Conservation (phyloP, 140 eudicot species). For the Anethum foeniculum region DNA sequence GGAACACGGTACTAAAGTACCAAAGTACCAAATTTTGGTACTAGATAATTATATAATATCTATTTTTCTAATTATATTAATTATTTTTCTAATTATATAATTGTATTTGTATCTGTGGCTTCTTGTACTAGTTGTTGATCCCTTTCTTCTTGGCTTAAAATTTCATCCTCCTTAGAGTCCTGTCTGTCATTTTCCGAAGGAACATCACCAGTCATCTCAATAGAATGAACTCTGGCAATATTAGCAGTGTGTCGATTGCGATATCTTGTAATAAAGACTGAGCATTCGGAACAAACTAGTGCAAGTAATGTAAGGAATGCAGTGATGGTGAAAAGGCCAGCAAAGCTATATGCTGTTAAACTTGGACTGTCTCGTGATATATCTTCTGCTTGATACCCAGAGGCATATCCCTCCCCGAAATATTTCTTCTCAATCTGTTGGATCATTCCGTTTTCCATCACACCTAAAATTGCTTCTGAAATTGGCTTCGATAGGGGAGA, state of each 20-base stretch:
- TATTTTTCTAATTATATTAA: too few species aligned
- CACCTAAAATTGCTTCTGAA: conserved; percentile 29
- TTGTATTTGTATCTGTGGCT: too few species aligned
- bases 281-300: conserved; percentile 3
- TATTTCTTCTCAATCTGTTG: conserved; percentile 10
- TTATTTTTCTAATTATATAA: too few species aligned
- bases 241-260: not conserved
- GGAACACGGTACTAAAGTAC: too few species aligned
- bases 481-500: conserved; percentile 23
- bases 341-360: not conserved
- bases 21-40: too few species aligned
- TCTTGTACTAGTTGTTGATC: not conserved
- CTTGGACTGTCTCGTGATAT: not conserved
- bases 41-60: too few species aligned
- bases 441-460: conserved; percentile 20
- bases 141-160: not conserved
- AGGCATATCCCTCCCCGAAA: conserved; percentile 26
- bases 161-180: not conserved
- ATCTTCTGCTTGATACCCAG: not conserved
- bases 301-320: not conserved
- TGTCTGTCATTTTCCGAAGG: not conserved
- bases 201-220: not conserved
- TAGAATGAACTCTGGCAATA: not conserved
- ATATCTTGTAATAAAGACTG: not conserved
- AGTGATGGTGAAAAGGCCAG: not conserved